Conservation (phyloP, 148 eudicot genomes). For the Suaeda aralocaspica region DNA sequence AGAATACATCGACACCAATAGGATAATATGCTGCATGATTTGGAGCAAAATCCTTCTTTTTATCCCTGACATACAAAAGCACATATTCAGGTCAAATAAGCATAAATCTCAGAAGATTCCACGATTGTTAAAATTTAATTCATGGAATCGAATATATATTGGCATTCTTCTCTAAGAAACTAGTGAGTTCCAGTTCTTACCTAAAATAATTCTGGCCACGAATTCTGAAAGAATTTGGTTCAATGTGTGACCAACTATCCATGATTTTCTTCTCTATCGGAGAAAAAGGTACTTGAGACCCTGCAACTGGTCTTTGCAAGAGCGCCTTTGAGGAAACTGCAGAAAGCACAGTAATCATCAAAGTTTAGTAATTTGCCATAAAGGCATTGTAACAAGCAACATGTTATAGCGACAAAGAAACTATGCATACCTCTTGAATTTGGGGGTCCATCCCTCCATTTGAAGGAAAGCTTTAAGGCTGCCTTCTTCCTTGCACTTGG, state of each 20-base stretch:
- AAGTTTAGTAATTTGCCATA: not conserved
- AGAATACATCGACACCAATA: constrained; percentile 82
- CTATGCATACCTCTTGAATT: constrained; percentile 31
- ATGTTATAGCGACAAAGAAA: not conserved
- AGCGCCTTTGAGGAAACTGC: constrained; percentile 79
- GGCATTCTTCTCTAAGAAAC: not conserved
- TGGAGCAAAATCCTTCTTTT: constrained; percentile 83
- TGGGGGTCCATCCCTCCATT: constrained; percentile 78
- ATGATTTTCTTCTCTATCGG: constrained; percentile 70
- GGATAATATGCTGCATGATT: constrained; percentile 77
- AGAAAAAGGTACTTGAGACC: constrained; percentile 87
- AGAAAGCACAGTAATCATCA: constrained; percentile 11
- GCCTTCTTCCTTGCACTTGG: constrained; percentile 63
- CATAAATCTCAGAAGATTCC: constrained; percentile 5
- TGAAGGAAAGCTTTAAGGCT: constrained; percentile 60
- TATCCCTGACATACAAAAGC: constrained; percentile 55
- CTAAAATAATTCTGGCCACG: constrained; percentile 75
- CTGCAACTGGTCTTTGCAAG: constrained; percentile 84
- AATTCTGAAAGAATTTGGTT: constrained; percentile 67
- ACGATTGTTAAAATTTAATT: not conserved
- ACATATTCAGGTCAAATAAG: constrained; percentile 11
- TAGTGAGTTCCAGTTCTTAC: constrained; percentile 31
- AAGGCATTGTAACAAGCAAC: not conserved
- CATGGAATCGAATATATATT: not conserved
- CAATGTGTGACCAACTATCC: constrained; percentile 83